Conservation (phyloP, 768 basidiomycete genomes). For the Rubroboletus pulcherrimus region DNA sequence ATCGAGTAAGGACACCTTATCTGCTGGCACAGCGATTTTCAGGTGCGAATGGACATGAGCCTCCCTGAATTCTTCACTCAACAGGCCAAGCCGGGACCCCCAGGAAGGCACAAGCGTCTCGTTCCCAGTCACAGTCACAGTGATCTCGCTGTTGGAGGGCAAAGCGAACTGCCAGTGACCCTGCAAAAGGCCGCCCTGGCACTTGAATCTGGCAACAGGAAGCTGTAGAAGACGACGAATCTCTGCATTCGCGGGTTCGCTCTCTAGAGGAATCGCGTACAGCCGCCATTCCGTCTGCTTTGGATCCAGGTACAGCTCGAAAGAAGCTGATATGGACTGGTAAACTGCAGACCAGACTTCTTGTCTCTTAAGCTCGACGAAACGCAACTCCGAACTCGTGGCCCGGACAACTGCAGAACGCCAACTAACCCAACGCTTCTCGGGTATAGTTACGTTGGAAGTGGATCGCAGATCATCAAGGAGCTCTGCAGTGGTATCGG, state of each 20-base stretch:
- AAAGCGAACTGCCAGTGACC: constrained; percentile 82
- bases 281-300: constrained; percentile 84
- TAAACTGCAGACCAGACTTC: constrained; percentile 83
- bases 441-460: constrained; percentile 41
- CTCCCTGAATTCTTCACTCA: constrained; percentile 59
- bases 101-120: constrained; percentile 78
- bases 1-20: constrained; percentile 53
- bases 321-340: constrained; percentile 61
- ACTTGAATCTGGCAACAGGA: constrained; percentile 74
- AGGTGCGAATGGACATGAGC: constrained; percentile 65
- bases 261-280: constrained; percentile 63
- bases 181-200: constrained; percentile 51
- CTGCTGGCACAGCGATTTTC: constrained; percentile 53
- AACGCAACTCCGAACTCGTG: constrained; percentile 63
- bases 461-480: constrained; percentile 49
- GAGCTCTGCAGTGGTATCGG: constrained; percentile 44
- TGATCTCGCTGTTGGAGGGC: constrained; percentile 53
- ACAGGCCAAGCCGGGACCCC: constrained; percentile 77
- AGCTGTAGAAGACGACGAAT: constrained; percentile 68
- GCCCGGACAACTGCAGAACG: constrained; percentile 59
- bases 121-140: constrained; percentile 52
- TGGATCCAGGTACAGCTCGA: constrained; percentile 76
- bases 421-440: constrained; percentile 68
- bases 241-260: constrained; percentile 73
- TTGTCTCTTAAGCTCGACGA: constrained; percentile 82